Percentiles rank a stretch among this genome's conserved stretches.
Evolutionary conservation across 148 eudicot genomes (phyloP).

Genomic region (Cornus suecica): DNA sequence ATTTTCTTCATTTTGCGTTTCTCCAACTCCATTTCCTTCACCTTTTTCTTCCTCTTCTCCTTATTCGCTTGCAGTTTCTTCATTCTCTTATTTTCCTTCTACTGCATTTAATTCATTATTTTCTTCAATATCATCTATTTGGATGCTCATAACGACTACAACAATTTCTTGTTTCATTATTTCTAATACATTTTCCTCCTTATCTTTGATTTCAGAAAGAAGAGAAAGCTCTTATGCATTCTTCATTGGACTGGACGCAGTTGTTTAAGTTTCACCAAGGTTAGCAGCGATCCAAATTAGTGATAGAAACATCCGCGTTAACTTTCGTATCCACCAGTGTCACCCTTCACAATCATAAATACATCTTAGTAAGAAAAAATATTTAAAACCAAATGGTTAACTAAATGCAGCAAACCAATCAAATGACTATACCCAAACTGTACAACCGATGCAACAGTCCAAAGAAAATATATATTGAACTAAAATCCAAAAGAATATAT

Average conservation of each 20-base stretch:
- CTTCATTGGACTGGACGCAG: slow-evolving; percentile 3
- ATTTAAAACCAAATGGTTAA: not conserved
- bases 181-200: slow-evolving; percentile 16
- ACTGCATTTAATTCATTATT: not conserved
- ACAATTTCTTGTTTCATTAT: slow-evolving; percentile 22
- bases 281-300: slow-evolving; percentile 21
- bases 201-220: slow-evolving; percentile 17
- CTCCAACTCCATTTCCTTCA: not conserved
- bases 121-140: not conserved
- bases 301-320: slow-evolving; percentile 23
- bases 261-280: slow-evolving; percentile 18
- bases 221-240: slow-evolving; percentile 15
- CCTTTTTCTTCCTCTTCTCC: not conserved
- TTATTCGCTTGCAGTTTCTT: too few species aligned
- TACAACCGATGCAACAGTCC: not conserved
- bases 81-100: not conserved
- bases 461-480: not conserved
- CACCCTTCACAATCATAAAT: slow-evolving; percentile 20
- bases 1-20: slow-evolving; percentile 8
- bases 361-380: not conserved
- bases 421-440: not conserved
- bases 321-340: slow-evolving; percentile 42
- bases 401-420: not conserved
- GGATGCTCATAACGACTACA: not conserved
- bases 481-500: not conserved